Percentiles rank a stretch among this genome's conserved stretches.
These are phyloP conservation scores for Scedosporium dehoogii DNA, from an alignment of 2,329 filamentous ascomycete species.

Conservation along the genomic window DNA sequence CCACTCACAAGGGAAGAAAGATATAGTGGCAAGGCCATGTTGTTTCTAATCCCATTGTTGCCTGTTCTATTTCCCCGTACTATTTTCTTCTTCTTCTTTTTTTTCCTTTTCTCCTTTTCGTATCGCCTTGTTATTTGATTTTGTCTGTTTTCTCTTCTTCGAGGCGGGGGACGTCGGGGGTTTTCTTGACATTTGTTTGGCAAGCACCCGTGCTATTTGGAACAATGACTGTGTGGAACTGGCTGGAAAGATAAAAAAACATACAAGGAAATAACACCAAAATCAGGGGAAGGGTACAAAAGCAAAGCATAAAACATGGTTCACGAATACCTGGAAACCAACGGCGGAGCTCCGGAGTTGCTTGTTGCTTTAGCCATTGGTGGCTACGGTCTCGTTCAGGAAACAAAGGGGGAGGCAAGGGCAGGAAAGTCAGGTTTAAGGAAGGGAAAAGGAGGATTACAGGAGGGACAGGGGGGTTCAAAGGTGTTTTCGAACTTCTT, in stretches of 20 bases:
- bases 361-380: constrained; percentile 1
- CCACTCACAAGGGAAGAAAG: constrained; percentile 22
- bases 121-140: constrained; percentile 11
- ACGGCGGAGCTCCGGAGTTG: constrained; percentile 4
- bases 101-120: background rate
- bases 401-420: background rate
- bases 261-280: constrained; percentile 6
- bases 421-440: background rate
- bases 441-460: constrained; percentile 3
- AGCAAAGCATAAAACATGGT: constrained; percentile 8
- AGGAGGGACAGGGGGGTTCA: constrained; percentile 3
- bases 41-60: constrained; percentile 11
- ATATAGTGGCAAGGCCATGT: constrained; percentile 18
- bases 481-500: constrained; percentile 12
- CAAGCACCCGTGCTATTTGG: constrained; percentile 15
- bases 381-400: background rate
- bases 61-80: constrained; percentile 5
- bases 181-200: constrained; percentile 17
- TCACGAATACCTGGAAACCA: constrained; percentile 4
- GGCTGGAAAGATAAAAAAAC: constrained; percentile 30
- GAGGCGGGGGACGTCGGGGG: constrained; percentile 15
- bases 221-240: constrained; percentile 7
- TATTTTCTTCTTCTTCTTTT: constrained; percentile 3
- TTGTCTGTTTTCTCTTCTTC: constrained; percentile 10
- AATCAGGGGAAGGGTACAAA: constrained; percentile 8